Base-by-base conservation (phyloP, 2,329 filamentous ascomycete genomes). In the Coniochaeta ligniaria region DNA sequence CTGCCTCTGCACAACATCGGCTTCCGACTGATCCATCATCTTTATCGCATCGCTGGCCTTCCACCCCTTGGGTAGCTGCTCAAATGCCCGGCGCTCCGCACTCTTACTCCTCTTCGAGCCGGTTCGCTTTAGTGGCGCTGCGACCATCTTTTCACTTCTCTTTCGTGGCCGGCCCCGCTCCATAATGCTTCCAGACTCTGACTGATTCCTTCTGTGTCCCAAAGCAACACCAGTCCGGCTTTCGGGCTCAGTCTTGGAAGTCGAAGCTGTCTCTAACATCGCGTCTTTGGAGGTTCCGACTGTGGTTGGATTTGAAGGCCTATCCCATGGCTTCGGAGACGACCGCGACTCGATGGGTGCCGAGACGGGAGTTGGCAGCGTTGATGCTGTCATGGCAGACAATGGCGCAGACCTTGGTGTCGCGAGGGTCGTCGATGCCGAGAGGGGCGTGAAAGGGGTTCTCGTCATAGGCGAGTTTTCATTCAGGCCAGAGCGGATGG, bases 121-220 rank as follows among this genome's bases (percentile, higher is more conserved):
- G 11, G 69, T 69, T 52, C 74, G 71, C 64, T 77, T 77, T 9
- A 73, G 67, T 20, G 72, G 68, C 1, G 68, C 68, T 8, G 71
- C 72, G 33, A 74, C 75, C 59, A 67, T 66, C 17, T 71, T 70
- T 26, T 83, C 81, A 14, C 68, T 68, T 59, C 82, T 76, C 71
- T 83, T 86, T 61, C 80, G 79, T 0, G 84, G 82, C n/a, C 85
- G 78, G 6, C 84, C 85, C 50, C 85, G 76, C 61, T 88, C 83
- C 79, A 85, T 83, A 54, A 85, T 82, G 62, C 80, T 80, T 14
- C 77, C 81, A 0, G 81, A 78, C 60, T 87, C 85, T 1, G 85
- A 87, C 57, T 79, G 78, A 22, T 79, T 78, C 57, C 84, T 76
- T 59, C 77, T 76, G 66, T 87, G 83, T 4, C 75, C 67, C 47